Conservation (phyloP, 2,329 filamentous ascomycete species). For the Arthrinium puccinioides region DNA sequence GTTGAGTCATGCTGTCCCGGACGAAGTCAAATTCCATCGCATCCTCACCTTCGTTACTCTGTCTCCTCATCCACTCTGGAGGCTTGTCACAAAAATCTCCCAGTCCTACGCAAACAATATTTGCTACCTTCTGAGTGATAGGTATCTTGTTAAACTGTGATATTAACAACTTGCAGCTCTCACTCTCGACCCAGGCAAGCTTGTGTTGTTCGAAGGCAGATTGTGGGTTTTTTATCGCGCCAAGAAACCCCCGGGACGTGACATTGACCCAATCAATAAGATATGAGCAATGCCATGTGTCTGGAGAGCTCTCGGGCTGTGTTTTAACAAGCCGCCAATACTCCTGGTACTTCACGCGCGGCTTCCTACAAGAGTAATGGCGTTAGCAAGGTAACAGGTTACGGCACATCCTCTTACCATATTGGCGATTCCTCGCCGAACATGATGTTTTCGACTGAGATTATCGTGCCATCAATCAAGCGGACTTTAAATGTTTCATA, state of each 20-base stretch:
- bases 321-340: conserved; percentile 10
- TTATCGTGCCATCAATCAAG: background rate
- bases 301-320: conserved; percentile 11
- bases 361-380: conserved; percentile 9
- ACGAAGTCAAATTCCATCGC: conserved; percentile 8
- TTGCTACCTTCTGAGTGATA: conserved; percentile 12
- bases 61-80: conserved; percentile 11
- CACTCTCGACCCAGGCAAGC: conserved; percentile 13
- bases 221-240: background rate
- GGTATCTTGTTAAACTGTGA: conserved; percentile 11
- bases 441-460: background rate
- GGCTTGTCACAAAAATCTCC: conserved; percentile 14
- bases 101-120: conserved; percentile 18
- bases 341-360: conserved; percentile 16
- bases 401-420: conserved; percentile 10
- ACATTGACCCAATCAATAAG: conserved; percentile 6
- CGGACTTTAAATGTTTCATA: background rate
- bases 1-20: conserved; percentile 12
- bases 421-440: conserved; percentile 6
- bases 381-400: conserved; percentile 5
- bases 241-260: background rate
- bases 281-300: conserved; percentile 19
- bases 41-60: conserved; percentile 8
- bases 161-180: conserved; percentile 12
- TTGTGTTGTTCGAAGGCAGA: conserved; percentile 10